phyloP scores from a whole-genome alignment of 2,329 filamentous ascomycete genomes.

The Fusarium acutatum region DNA sequence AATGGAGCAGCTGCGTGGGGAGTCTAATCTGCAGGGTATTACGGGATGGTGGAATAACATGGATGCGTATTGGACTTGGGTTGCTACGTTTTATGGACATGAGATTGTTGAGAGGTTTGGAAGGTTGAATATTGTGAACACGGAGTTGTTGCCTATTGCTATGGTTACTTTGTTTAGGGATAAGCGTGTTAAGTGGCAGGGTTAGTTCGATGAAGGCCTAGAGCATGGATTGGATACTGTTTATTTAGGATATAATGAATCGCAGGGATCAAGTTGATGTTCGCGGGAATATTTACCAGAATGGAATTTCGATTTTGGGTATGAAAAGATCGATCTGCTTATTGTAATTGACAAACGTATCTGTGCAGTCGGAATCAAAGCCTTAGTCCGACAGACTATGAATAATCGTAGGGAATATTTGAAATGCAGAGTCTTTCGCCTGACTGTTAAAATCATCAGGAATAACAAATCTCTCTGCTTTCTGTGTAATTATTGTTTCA shows the following conservation, averaged over 20 bases:
- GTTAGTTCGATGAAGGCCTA: not conserved
- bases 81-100: conserved; percentile 54
- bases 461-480: not conserved
- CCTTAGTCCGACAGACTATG: rapidly evolving
- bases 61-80: conserved; percentile 58
- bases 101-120: conserved; percentile 56
- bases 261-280: not conserved
- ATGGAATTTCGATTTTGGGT: not conserved
- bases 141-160: conserved; percentile 56
- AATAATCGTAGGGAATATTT: not conserved
- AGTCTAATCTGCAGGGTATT: conserved; percentile 33
- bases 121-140: conserved; percentile 55
- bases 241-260: not conserved
- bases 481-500: rapidly evolving
- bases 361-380: not conserved
- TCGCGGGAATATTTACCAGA: not conserved
- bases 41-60: conserved; percentile 43
- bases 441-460: too few relatives aligned
- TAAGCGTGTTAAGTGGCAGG: conserved; percentile 54
- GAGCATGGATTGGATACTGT: too few relatives aligned
- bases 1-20: conserved; percentile 26
- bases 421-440: rapidly evolving
- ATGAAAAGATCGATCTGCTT: not conserved
- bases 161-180: conserved; percentile 56
- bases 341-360: not conserved